Evolutionary conservation across 345 rosid species (phyloP).

Genomic region (Euclidium syriacum): DNA sequence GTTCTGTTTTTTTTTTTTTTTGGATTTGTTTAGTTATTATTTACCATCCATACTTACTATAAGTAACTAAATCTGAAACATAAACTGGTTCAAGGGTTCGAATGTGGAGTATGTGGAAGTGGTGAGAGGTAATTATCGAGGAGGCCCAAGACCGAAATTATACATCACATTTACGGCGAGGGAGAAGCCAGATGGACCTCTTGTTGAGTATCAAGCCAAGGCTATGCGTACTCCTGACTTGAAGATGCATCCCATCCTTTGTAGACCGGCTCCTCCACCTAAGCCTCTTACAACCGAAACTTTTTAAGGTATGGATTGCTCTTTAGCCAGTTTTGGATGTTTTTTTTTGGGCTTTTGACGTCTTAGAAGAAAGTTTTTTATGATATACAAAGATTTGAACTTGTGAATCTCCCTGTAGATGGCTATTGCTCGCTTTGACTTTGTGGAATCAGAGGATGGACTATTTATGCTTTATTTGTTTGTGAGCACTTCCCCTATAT

Average conservation of each 20-base stretch:
- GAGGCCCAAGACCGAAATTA: neutral
- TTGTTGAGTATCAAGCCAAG: constrained; percentile 14
- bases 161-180: constrained; percentile 15
- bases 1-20: neutral
- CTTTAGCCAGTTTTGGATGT: too few species aligned
- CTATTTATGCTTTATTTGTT: too few species aligned
- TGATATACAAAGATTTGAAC: too few species aligned
- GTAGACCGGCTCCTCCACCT: constrained; percentile 10
- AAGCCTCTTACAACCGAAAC: neutral
- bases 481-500: too few species aligned
- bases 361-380: too few species aligned
- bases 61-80: neutral
- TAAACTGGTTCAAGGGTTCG: neutral
- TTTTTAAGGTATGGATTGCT: too few species aligned
- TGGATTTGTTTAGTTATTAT: too few species aligned
- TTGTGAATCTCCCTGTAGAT: too few species aligned
- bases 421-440: too few species aligned
- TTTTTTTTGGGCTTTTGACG: too few species aligned
- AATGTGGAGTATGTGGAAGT: constrained; percentile 2
- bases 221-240: neutral
- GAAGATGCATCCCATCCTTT: constrained; percentile 4
- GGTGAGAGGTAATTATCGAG: neutral
- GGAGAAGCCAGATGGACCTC: constrained; percentile 3
- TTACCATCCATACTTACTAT: neutral
- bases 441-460: too few species aligned